Evolutionary conservation across 805 yeast species (phyloP), one percentile per base, ranked within the genome.

Genomic region (Vanderwaltozyma tropicalis): DNA sequence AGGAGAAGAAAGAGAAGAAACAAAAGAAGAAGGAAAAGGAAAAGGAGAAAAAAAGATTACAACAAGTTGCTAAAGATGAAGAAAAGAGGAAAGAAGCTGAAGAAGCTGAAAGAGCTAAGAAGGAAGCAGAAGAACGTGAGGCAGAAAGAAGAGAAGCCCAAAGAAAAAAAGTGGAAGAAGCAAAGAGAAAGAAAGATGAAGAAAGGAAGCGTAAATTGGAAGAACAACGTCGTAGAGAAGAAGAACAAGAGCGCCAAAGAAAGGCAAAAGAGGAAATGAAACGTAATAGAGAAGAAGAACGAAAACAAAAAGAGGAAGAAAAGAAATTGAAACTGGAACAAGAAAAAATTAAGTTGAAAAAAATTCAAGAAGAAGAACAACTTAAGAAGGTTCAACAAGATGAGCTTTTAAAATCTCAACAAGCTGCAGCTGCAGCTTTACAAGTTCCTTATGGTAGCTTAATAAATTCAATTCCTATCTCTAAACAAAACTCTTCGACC

Each of bases 1-100:
- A 71, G 52, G 82, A 74, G 35, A 74, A 71, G 42, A 83, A 78
- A 49, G 74, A 77, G 53, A 78, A 76, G 55, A 80, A 79, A 48
- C 69, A 68, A 53, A 66, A 69, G 46, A 78, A 76, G 57, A 74
- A 71, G 53, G 87, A 81, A 48, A 79, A 78, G 57, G 76, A 76
- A 31, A 77, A 74, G 49, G 87, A 80, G 50, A 79, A 78, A 67
- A 80, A 78, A 51, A 67, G 76, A 28, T 63, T 69, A 27, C 76
- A 70, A 37, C 83, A 78, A 48, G 59, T 66, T 19, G 80, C 79
- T 0, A 75, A 72, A 42, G 84, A 77, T 49, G 82, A 76, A 45
- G 83, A 75, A 47, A 63, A 67, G 34, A 66, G 64, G 39, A 68
- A 63, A 47, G 74, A 71, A 42, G 80, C 76, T 47, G 76, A 69